phyloP scores from a whole-genome alignment of 2,329 filamentous ascomycete species.

The Gliomastix tumulicola region DNA sequence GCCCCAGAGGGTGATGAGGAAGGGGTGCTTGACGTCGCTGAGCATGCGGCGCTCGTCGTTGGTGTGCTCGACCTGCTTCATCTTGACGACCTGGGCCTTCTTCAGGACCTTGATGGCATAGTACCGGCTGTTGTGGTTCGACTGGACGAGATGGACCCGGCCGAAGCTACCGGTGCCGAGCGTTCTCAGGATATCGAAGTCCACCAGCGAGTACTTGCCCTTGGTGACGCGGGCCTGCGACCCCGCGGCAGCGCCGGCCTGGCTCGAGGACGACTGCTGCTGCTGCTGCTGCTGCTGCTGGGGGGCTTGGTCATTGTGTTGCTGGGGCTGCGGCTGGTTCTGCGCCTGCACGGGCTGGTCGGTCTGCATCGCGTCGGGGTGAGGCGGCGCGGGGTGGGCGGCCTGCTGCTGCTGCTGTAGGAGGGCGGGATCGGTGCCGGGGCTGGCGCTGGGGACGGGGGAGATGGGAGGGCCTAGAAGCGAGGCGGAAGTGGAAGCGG shows the following conservation, averaged over 20 bases:
- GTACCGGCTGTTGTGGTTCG: constrained; percentile 95
- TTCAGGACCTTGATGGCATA: constrained; percentile 99
- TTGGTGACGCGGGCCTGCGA: constrained; percentile 66
- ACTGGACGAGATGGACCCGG: constrained; percentile 92
- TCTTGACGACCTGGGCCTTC: constrained; percentile 97
- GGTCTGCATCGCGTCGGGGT: constrained; percentile 2
- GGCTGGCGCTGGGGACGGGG: constrained; percentile 24
- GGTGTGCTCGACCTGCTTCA: constrained; percentile 99
- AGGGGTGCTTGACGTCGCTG: constrained; percentile 93
- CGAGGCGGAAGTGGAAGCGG: constrained; percentile 13
- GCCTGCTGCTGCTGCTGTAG: constrained; percentile 30
- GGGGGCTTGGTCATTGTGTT: constrained; percentile 13
- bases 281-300: constrained; percentile 20
- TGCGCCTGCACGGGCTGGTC: constrained; percentile 5
- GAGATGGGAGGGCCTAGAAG: constrained; percentile 13
- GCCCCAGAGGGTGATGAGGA: constrained; percentile 95
- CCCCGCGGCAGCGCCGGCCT: constrained; percentile 21
- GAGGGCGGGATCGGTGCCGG: constrained; percentile 24
- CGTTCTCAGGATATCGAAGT: constrained; percentile 87
- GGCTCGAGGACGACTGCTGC: constrained; percentile 5
- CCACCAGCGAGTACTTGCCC: constrained; percentile 90
- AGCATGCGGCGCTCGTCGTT: constrained; percentile 97
- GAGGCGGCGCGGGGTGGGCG: constrained; percentile 10
- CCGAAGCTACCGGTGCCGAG: constrained; percentile 96
- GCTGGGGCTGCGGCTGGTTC: constrained; percentile 13